Evolutionary conservation across 129 eudicot species (phyloP), one percentile per base, ranked within the genome.

Genomic region (Escallonia rubra): DNA sequence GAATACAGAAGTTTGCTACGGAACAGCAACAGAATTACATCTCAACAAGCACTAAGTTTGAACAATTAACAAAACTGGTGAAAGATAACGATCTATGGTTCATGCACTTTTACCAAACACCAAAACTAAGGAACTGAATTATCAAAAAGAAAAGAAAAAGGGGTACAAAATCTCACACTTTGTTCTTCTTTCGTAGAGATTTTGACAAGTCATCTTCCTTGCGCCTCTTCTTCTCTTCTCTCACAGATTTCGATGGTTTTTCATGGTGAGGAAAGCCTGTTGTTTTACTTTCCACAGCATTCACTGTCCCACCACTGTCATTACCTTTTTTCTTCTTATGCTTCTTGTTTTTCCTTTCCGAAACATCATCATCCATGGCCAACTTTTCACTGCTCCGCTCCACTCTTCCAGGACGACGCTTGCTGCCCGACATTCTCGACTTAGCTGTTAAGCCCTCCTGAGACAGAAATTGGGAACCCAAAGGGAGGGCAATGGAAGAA

Each of bases 261-360:
- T 64, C 71, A 65, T 50, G 40, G 10, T 59, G 69, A 76, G 47
- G 9, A 47, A 0, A 23, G 43, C 71, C 71, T 63, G 38, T 12
- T 23, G 34, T 23, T 23, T 23, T 23, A 41, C 61, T 64, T 9
- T 16, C 67, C 6, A 14, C 58, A 34, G 43, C 64, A 62, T 45
- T 66, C 53, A 61, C 59, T 41, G 42, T 69, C 72, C 65, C 50
- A 53, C 52, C 71, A 34, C 61, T 60, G 13, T 59, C 76, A 13
- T 79, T 71, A 62, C 74, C 64, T 63, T 65, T 66, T 59, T 40
- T 71, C 40, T 59, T 66, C 59, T 43, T 68, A 12, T 59, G 85
- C 69, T 67, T 77, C 68, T 86, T 84, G 61, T 70, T 78, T 64
- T 81, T 78, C 73, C 64, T 69, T 80, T 78, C 69, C 16, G 41